Percentiles rank a stretch among this genome's conserved stretches.
phyloP scores from a whole-genome alignment of 2,329 filamentous ascomycete genomes.

The Fusarium mangiferae region DNA sequence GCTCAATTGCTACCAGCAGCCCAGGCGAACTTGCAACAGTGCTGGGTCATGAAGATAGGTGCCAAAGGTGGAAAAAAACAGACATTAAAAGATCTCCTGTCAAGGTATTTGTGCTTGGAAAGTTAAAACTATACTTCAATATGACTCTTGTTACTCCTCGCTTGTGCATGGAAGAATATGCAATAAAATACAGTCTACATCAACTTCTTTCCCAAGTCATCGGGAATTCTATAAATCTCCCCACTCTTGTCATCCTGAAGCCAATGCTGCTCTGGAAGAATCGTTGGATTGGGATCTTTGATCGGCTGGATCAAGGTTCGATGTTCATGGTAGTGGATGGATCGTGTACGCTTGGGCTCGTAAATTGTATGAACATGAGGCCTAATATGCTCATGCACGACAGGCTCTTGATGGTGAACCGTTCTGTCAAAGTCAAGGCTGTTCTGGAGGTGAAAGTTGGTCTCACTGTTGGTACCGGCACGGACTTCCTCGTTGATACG shows the following conservation, averaged over 20 bases:
- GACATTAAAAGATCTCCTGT: not conserved
- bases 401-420: slow-evolving; percentile 22
- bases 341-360: slow-evolving; percentile 34
- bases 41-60: not conserved
- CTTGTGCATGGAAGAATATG: not conserved
- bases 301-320: slow-evolving; percentile 38
- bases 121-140: not conserved
- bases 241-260: slow-evolving; percentile 38
- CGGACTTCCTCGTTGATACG: slow-evolving; percentile 25
- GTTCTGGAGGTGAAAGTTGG: slow-evolving; percentile 26
- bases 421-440: slow-evolving; percentile 35
- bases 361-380: slow-evolving; percentile 39
- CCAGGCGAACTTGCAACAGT: not conserved
- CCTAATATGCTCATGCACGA: slow-evolving; percentile 30
- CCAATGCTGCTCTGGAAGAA: slow-evolving; percentile 39
- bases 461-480: not conserved
- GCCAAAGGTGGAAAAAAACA: not conserved
- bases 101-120: not conserved
- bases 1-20: not conserved
- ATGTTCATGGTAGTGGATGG: slow-evolving; percentile 41
- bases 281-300: slow-evolving; percentile 32
- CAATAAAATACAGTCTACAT: slow-evolving; percentile 1
- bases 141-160: not conserved
- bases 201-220: slow-evolving; percentile 28
- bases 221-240: slow-evolving; percentile 43